Percentiles rank a stretch among this genome's conserved stretches.
These are phyloP conservation scores for Sporisorium sorghi DNA, from an alignment of 1,284 basidiomycete genomes.

Conservation along the genomic window DNA sequence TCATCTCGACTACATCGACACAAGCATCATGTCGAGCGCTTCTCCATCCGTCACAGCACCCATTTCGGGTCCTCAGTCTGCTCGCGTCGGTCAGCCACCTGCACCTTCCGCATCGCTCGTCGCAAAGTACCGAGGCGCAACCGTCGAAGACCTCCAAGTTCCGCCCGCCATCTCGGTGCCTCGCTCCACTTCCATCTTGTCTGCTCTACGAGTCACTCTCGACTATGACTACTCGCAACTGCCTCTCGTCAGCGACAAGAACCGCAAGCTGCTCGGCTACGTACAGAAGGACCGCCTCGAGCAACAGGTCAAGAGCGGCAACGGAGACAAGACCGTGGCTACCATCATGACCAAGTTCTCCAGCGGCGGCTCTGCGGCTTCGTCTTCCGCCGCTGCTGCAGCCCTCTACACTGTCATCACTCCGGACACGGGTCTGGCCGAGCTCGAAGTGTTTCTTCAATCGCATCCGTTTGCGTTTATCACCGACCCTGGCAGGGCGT, in stretches of 20 bases:
- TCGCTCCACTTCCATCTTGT: constrained; percentile 38
- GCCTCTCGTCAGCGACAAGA: constrained; percentile 56
- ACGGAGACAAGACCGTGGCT: constrained; percentile 40
- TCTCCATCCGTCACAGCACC: constrained; percentile 49
- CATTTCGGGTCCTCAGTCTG: constrained; percentile 56
- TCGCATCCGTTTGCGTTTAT: constrained; percentile 64
- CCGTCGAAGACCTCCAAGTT: constrained; percentile 63
- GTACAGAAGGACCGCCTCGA: constrained; percentile 60
- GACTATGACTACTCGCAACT: constrained; percentile 66
- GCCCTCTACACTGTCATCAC: constrained; percentile 61
- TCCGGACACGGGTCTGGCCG: constrained; percentile 63
- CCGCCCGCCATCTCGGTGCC: constrained; percentile 63
- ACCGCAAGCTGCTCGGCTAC: constrained; percentile 60
- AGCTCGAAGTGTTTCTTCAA: constrained; percentile 64
- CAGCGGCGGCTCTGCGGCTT: constrained; percentile 26
- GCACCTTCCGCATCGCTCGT: constrained; percentile 49
- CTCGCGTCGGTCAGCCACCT: constrained; percentile 45
- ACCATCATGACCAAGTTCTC: constrained; percentile 59
- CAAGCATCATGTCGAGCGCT: constrained; percentile 34
- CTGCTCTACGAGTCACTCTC: constrained; percentile 56
- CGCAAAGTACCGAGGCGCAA: constrained; percentile 61
- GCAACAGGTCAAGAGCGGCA: constrained; percentile 43
- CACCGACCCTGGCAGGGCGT: constrained; percentile 59
- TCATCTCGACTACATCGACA: neutral
- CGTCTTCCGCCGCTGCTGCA: constrained; percentile 18